Evolutionary conservation across 2,329 filamentous ascomycete genomes (phyloP).

Genomic region (Claviceps digitariae): DNA sequence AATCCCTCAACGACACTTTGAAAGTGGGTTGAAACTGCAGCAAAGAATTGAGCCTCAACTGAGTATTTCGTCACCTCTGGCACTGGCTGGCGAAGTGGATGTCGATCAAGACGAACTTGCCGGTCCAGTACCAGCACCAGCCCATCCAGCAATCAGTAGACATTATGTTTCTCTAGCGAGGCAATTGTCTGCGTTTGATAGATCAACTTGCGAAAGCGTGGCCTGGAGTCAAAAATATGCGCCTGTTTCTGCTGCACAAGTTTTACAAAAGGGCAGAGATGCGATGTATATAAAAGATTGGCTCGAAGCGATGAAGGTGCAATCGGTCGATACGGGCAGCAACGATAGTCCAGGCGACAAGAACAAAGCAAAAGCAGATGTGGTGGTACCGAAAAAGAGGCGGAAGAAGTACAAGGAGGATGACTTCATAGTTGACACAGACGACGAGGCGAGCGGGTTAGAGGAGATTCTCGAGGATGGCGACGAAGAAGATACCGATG

Average conservation of each 20-base stretch:
- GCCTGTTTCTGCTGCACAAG: slow-evolving; percentile 51
- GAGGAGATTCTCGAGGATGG: slow-evolving; percentile 54
- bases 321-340: slow-evolving; percentile 54
- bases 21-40: slow-evolving; percentile 42
- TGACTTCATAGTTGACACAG: slow-evolving; percentile 66
- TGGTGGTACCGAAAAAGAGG: slow-evolving; percentile 38
- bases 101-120: slow-evolving; percentile 24
- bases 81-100: slow-evolving; percentile 7
- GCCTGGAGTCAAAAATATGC: slow-evolving; percentile 80
- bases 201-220: slow-evolving; percentile 55
- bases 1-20: slow-evolving; percentile 41
- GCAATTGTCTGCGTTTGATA: slow-evolving; percentile 67
- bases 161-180: slow-evolving; percentile 47
- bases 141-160: slow-evolving; percentile 45
- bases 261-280: slow-evolving; percentile 65
- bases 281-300: slow-evolving; percentile 62
- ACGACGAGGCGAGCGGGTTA: slow-evolving; percentile 59
- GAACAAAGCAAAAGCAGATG: slow-evolving; percentile 16
- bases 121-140: slow-evolving; percentile 8
- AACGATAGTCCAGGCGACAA: slow-evolving; percentile 19
- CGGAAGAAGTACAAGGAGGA: slow-evolving; percentile 63
- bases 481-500: slow-evolving; percentile 38
- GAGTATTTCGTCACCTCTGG: slow-evolving; percentile 13
- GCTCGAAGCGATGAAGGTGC: slow-evolving; percentile 63
- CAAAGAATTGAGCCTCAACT: slow-evolving; percentile 33